A percentile compares a stretch with the other conserved stretches of the same genome.
These are phyloP conservation scores for Zymoseptoria pseudotritici DNA, from an alignment of 2,329 filamentous ascomycete genomes.

Conservation along the genomic window DNA sequence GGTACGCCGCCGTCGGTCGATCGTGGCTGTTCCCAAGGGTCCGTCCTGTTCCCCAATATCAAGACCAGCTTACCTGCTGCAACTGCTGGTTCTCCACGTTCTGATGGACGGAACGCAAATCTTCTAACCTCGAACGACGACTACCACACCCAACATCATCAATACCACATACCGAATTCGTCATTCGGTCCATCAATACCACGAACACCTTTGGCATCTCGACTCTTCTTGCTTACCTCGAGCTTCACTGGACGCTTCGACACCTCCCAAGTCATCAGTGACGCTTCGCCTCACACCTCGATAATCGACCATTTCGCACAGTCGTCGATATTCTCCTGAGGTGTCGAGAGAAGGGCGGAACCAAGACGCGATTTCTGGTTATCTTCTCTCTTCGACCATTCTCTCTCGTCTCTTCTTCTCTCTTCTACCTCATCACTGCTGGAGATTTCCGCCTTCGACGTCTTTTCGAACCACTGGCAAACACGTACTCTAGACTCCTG, in stretches of 20 bases:
- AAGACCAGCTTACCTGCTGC: slow-evolving; percentile 9
- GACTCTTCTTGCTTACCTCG: slow-evolving; percentile 3
- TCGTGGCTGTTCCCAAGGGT: slow-evolving; percentile 2
- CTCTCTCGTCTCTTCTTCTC: not conserved
- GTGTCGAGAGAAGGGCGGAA: not conserved
- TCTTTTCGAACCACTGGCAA: not conserved
- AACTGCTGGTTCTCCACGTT: slow-evolving; percentile 12
- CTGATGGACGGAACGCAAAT: slow-evolving; percentile 12
- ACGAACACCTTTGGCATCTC: slow-evolving; percentile 6
- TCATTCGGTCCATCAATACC: not conserved
- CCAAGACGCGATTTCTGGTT: not conserved
- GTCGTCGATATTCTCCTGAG: not conserved
- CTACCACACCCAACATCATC: slow-evolving; percentile 2
- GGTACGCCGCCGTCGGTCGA: slow-evolving; percentile 5
- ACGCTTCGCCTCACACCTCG: not conserved
- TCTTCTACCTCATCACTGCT: not conserved
- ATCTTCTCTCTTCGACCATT: not conserved
- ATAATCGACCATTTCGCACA: not conserved
- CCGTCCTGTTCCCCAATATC: slow-evolving; percentile 9
- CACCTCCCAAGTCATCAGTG: not conserved
- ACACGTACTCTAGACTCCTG: not conserved
- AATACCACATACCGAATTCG: not conserved
- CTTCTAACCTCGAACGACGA: slow-evolving; percentile 9
- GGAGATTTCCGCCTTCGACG: not conserved
- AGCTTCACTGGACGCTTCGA: not conserved